Evolutionary conservation across 1,139 yeast species (phyloP), one percentile per base, ranked within the genome.

Genomic region (Hemisphaericaspora lyxosophila): DNA sequence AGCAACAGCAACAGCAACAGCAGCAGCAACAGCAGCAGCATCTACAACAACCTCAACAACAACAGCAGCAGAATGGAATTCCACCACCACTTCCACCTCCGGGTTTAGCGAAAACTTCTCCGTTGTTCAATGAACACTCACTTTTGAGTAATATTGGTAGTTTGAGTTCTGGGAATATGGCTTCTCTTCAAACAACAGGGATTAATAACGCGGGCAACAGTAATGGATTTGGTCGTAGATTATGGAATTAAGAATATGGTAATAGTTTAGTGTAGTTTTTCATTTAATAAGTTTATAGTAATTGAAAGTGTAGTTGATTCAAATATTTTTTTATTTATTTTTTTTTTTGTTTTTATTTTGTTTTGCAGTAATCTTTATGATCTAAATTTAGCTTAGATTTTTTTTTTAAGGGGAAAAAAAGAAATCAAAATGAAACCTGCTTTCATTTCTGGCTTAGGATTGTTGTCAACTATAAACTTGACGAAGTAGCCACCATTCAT

Each of bases 221-320:
- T 13, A 41, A 36, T 35, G 51, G 51, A 11, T 41, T 34, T 24
- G 42, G 41, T 14, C 42, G 55, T 18, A 41, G 48, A 26, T 44
- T 51, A 39, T 52, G 56, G 55, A 48, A 50, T 37, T 49, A 37
- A 43, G 12, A 24, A n/a, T n/a, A 11, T 8, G n/a, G n/a, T 20
- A 8, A 20, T 20, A 8, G 23, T 20, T 20, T 8, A 20, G 11
- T 20, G 23, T 20, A 4, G 11, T 20, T 8, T 20, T 20, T 20
- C 5, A 8, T 20, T 20, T 20, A 8, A 20, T 8, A 8, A 11
- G 23, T 20, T 20, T 20, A 20, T 20, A 20, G 23, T 20, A 20
- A 20, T 20, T 20, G 23, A 20, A 20, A 20, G 11, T 20, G 5
- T 8, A 20, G 23, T 20, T 20, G 26, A 9, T 24, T 24, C 9